Conservation (phyloP, 2,329 filamentous ascomycete species). For the Gremmenia infestans region DNA sequence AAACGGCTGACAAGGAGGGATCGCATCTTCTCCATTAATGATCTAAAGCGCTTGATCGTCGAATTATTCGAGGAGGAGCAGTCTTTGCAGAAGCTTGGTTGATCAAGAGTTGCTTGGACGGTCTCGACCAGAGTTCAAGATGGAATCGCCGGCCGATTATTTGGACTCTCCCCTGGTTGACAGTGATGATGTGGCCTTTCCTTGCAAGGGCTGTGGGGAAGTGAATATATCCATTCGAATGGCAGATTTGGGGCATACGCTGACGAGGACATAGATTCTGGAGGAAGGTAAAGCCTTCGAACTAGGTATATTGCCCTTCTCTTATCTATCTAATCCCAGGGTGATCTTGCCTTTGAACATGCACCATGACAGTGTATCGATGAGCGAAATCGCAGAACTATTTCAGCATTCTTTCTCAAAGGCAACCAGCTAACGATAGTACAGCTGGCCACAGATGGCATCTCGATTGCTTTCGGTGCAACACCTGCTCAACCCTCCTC, state of each 20-base stretch:
- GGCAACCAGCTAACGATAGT: slow-evolving; percentile 23
- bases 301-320: slow-evolving; percentile 59
- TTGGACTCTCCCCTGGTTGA: slow-evolving; percentile 51
- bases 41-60: slow-evolving; percentile 1
- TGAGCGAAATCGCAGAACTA: neutral
- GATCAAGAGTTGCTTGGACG: slow-evolving; percentile 11
- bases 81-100: slow-evolving; percentile 14
- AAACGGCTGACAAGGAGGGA: slow-evolving; percentile 18
- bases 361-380: slow-evolving; percentile 1
- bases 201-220: slow-evolving; percentile 91
- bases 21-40: slow-evolving; percentile 13
- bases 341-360: neutral
- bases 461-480: slow-evolving; percentile 97
- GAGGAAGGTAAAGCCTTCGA: slow-evolving; percentile 99
- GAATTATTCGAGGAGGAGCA: slow-evolving; percentile 23
- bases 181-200: slow-evolving; percentile 72
- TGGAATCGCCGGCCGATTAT: slow-evolving; percentile 51
- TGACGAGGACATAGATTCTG: slow-evolving; percentile 62
- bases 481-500: slow-evolving; percentile 89
- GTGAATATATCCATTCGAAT: slow-evolving; percentile 44
- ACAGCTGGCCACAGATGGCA: slow-evolving; percentile 95
- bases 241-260: slow-evolving; percentile 14
- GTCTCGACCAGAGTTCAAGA: slow-evolving; percentile 26
- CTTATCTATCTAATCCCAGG: neutral
- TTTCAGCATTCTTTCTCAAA: neutral